A percentile compares a stretch with the other conserved stretches of the same genome.
Evolutionary conservation across 352 stramenopile species (phyloP).

Genomic region (Pythium sp.): DNA sequence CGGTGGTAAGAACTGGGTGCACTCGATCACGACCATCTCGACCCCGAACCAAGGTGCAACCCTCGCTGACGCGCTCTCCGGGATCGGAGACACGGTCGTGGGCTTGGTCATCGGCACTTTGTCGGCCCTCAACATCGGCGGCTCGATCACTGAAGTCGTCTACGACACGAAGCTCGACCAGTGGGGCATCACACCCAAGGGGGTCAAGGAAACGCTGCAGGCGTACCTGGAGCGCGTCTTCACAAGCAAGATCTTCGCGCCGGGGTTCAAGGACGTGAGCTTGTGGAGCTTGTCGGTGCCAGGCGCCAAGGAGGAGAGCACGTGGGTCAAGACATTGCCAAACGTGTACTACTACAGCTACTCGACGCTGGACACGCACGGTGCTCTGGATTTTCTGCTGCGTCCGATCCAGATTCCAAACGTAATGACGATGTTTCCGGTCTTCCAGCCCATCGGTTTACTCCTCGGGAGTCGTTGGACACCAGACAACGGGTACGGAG

Average conservation of each 20-base stretch:
- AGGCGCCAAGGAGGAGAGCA: conserved; percentile 31
- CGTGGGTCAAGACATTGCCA: conserved; percentile 31
- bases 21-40: conserved; percentile 66
- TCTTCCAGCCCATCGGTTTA: conserved; percentile 15
- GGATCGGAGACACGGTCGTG: conserved; percentile 39
- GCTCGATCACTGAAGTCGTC: conserved; percentile 25
- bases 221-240: conserved; percentile 44
- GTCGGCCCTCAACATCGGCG: conserved; percentile 27
- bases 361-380: conserved; percentile 26
- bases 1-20: conserved; percentile 58
- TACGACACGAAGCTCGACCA: conserved; percentile 63
- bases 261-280: conserved; percentile 29
- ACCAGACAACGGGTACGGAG: conserved; percentile 22
- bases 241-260: conserved; percentile 27
- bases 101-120: conserved; percentile 26
- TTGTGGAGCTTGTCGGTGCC: conserved; percentile 26
- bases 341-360: conserved; percentile 40
- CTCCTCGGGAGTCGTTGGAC: conserved; percentile 31
- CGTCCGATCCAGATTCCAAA: conserved; percentile 27
- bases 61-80: conserved; percentile 40
- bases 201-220: conserved; percentile 22
- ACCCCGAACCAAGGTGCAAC: conserved; percentile 60
- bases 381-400: conserved; percentile 15
- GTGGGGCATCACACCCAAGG: conserved; percentile 40
- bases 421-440: conserved; percentile 23